Percentiles rank a stretch among this genome's conserved stretches.
Conservation (phyloP, 169 alveolate species). For the Amoebophrya sp. region DNA sequence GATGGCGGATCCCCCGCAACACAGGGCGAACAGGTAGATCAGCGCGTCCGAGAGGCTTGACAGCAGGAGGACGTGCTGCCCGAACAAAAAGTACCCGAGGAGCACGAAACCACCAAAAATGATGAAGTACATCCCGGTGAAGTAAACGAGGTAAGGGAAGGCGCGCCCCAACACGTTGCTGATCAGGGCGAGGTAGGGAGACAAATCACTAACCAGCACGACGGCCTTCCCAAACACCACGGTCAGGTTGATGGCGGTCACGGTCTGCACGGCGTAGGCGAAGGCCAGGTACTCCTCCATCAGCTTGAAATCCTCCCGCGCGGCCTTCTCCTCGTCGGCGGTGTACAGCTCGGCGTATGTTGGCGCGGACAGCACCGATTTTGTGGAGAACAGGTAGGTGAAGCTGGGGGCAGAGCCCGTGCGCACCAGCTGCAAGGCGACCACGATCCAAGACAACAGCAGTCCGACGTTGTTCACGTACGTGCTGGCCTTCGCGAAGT, state of each 20-base stretch:
- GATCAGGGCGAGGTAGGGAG: neutral
- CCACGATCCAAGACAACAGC: neutral
- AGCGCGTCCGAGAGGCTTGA: neutral
- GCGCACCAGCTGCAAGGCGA: neutral
- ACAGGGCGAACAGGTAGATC: neutral
- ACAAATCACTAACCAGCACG: neutral
- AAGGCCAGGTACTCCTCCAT: neutral
- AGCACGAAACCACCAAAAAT: neutral
- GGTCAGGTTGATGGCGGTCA: neutral
- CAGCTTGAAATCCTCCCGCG: neutral
- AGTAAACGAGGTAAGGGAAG: neutral
- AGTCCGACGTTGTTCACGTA: neutral
- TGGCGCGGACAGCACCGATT: neutral
- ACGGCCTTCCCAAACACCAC: conserved; percentile 8
- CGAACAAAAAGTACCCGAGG: neutral
- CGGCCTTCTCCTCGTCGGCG: neutral
- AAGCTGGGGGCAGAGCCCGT: neutral
- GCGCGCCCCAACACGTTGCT: neutral
- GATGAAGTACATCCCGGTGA: neutral
- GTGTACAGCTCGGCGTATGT: too few relatives aligned
- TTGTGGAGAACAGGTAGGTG: neutral
- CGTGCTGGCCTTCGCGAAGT: neutral
- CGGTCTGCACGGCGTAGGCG: neutral
- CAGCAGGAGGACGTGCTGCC: neutral
- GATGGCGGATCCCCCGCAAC: neutral